Conservation (phyloP, 768 basidiomycete species). For the Collybia nuda region DNA sequence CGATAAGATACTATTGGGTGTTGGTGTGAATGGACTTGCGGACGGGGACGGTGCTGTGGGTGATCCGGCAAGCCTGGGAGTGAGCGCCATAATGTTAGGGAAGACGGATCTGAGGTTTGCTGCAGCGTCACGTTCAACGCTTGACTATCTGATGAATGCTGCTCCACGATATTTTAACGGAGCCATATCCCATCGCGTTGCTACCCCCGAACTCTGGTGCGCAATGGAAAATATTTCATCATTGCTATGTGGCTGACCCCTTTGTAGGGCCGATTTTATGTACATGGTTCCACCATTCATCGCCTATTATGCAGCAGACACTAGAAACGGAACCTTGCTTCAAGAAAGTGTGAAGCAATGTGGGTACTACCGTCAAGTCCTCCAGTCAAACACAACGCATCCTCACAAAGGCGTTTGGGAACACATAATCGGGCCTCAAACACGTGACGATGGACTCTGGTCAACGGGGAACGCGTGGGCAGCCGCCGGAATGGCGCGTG, state of each 20-base stretch:
- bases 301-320: conserved; percentile 44
- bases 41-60: conserved; percentile 41
- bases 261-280: conserved; percentile 45
- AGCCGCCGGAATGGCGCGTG: conserved; percentile 64
- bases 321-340: conserved; percentile 32
- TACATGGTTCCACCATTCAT: conserved; percentile 55
- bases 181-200: conserved; percentile 44
- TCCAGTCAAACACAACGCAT: conserved; percentile 26
- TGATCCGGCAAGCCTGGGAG: conserved; percentile 49
- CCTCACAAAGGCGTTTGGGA: conserved; percentile 32
- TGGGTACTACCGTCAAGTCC: conserved; percentile 33
- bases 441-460: conserved; percentile 41
- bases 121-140: conserved; percentile 28
- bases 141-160: conserved; percentile 29
- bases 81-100: conserved; percentile 43
- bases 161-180: conserved; percentile 42
- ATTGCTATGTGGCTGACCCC: not conserved
- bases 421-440: conserved; percentile 43
- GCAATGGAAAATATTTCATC: conserved; percentile 1
- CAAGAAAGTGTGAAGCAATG: conserved; percentile 37
- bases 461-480: conserved; percentile 71
- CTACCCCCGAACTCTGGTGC: conserved; percentile 41
- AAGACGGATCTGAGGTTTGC: conserved; percentile 30
- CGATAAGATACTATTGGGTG: conserved; percentile 34
- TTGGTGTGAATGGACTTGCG: conserved; percentile 30